A percentile compares a stretch with the other conserved stretches of the same genome.
These are phyloP conservation scores for Leccinum sublutescens DNA, from an alignment of 768 basidiomycete species.

Conservation along the genomic window DNA sequence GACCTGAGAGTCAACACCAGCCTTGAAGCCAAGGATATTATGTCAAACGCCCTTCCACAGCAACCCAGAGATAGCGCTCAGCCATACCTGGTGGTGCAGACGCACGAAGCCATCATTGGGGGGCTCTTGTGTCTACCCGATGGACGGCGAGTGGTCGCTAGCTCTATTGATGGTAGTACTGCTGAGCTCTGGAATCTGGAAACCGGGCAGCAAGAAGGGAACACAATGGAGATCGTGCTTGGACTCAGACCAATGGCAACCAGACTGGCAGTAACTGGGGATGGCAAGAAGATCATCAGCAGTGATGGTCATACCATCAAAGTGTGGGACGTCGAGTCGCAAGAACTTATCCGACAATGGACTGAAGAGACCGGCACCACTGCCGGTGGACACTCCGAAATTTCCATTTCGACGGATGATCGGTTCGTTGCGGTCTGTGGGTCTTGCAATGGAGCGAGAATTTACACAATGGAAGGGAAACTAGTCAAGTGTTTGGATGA, in stretches of 20 bases:
- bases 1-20: too few species aligned
- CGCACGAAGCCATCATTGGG: too few species aligned
- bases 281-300: background rate
- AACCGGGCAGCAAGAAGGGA: constrained; percentile 6
- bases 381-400: background rate
- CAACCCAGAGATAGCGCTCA: too few species aligned
- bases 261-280: background rate
- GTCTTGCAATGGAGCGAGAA: background rate
- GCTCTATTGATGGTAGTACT: background rate
- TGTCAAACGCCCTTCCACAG: too few species aligned
- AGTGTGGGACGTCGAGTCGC: background rate
- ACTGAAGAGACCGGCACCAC: background rate
- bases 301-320: background rate
- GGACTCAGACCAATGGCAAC: background rate
- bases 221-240: background rate
- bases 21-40: too few species aligned
- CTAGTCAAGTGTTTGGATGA: background rate
- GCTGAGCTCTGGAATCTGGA: constrained; percentile 3
- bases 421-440: background rate
- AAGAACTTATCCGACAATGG: background rate
- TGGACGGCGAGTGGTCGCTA: constrained; percentile 5
- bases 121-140: constrained; percentile 4
- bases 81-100: too few species aligned
- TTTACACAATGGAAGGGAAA: background rate
- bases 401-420: background rate